Conservation (phyloP, 306 rosid species). For the Echinosophora koreensis region DNA sequence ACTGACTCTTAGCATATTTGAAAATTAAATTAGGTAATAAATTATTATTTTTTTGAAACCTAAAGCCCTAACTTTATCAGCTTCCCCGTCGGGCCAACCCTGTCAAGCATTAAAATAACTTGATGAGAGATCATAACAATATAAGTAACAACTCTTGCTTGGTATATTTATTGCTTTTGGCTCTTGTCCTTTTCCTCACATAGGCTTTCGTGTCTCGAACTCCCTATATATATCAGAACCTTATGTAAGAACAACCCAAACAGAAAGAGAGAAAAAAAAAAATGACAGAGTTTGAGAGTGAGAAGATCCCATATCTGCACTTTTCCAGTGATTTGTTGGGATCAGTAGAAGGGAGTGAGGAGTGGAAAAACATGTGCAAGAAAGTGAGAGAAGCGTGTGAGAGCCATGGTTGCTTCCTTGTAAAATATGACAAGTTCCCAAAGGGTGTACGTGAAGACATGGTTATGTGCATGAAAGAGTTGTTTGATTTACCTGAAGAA, state of each 20-base stretch:
- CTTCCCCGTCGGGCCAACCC: too few species aligned
- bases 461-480: too few species aligned
- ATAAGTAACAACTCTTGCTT: too few species aligned
- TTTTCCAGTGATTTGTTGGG: slow-evolving; percentile 23
- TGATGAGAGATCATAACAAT: too few species aligned
- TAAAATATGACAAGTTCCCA: slow-evolving; percentile 12
- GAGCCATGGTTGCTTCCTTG: slow-evolving; percentile 48
- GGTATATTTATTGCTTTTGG: not conserved
- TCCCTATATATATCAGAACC: not conserved
- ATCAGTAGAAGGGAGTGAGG: slow-evolving; percentile 49
- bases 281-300: not conserved
- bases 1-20: too few species aligned
- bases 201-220: not conserved
- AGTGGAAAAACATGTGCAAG: slow-evolving; percentile 52
- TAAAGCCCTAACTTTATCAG: too few species aligned
- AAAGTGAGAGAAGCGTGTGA: slow-evolving; percentile 63
- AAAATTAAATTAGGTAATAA: too few species aligned
- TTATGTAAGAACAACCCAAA: not conserved
- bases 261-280: not conserved
- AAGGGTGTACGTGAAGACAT: too few species aligned
- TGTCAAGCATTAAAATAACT: too few species aligned
- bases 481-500: slow-evolving; percentile 66
- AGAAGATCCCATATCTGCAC: slow-evolving; percentile 44
- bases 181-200: slow-evolving; percentile 24
- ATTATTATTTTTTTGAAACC: too few species aligned